phyloP scores from a whole-genome alignment of 2,329 filamentous ascomycete species.

The Ophiognomonia clavigignenti-juglandacearum region DNA sequence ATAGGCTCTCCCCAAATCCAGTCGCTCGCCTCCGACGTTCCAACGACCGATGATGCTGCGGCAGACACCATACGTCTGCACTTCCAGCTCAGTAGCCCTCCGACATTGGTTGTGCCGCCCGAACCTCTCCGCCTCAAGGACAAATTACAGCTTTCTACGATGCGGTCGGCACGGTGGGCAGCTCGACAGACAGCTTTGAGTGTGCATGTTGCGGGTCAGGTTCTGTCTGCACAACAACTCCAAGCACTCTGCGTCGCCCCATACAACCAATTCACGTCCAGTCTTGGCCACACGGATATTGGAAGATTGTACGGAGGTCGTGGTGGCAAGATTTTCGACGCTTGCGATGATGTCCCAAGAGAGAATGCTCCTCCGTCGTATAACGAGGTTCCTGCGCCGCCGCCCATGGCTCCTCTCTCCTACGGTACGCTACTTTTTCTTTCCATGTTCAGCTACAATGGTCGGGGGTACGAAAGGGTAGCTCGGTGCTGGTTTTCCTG shows the following conservation, averaged over 20 bases:
- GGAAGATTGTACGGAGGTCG: slow-evolving; percentile 1
- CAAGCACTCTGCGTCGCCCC: neutral
- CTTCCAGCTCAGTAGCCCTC: neutral
- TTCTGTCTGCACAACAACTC: slow-evolving; percentile 1
- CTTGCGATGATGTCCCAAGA: neutral
- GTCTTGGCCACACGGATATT: neutral
- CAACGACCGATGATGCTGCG: neutral
- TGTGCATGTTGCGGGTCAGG: neutral
- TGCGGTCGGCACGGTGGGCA: slow-evolving; percentile 6
- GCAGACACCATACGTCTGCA: neutral
- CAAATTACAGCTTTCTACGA: slow-evolving; percentile 6
- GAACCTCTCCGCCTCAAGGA: slow-evolving; percentile 7
- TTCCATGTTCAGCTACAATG: too few relatives aligned
- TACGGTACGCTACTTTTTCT: neutral
- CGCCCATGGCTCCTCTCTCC: neutral
- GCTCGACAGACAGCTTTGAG: slow-evolving; percentile 2
- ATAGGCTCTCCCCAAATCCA: neutral
- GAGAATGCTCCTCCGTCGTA: slow-evolving; percentile 6
- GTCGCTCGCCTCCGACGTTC: neutral
- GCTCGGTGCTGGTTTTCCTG: too few relatives aligned
- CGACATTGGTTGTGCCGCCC: neutral
- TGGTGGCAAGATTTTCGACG: slow-evolving; percentile 3
- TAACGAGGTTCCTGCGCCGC: slow-evolving; percentile 2
- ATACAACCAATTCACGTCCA: neutral
- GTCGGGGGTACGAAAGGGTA: too few relatives aligned